Base-by-base conservation (phyloP, 2,329 filamentous ascomycete species). In the Pseudocercospora pini-densiflorae region DNA sequence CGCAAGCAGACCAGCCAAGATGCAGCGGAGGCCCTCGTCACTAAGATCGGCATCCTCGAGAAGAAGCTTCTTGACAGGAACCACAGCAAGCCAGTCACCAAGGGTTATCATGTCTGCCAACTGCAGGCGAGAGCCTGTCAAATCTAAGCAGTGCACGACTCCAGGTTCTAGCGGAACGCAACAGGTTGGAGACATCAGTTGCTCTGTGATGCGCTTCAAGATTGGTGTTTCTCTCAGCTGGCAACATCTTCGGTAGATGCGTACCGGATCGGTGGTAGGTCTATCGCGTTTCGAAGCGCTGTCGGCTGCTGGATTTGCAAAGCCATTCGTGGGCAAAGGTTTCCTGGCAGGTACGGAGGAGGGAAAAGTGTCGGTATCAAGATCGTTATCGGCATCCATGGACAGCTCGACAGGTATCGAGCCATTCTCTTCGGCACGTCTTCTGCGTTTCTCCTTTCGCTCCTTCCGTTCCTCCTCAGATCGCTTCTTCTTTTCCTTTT, bases 401-500 rank as follows among this genome's bases (percentile, higher is more conserved):
- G 89, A 88, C 61, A 97, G 83, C 77, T 97, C 94, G 78, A 97
- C 87, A 1, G 94, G 94, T 65, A 97, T 87, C 8, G 88, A 87
- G 8, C 94, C 94, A 77, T 95, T 97, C 65, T 92, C 92, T 76
- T 97, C 92, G 24, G 94, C 94, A 72, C 92, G 88, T 76, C 88
- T 89, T 69, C 93, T 86, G 77, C 92, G 94, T 79, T 92, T 92
- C 79, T 97, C 94, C 77, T 96, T 97, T 62, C 94, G 88, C 67
- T 95, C 92, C 77, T 96, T 97, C 49, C 94, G 86, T 79, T 97
- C 94, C 66, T 94, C 93, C 77, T 97, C 94, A 47, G 92, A 97
- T 71, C 91, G 89, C 82, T 97, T 97, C 81, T 97, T 97, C 84
- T 97, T 97, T 76, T 97, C 94, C 79, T 93, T 95, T 80, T 96